Evolutionary conservation across 257 asterid genomes (phyloP).

Genomic region (Catharanthus roseus): DNA sequence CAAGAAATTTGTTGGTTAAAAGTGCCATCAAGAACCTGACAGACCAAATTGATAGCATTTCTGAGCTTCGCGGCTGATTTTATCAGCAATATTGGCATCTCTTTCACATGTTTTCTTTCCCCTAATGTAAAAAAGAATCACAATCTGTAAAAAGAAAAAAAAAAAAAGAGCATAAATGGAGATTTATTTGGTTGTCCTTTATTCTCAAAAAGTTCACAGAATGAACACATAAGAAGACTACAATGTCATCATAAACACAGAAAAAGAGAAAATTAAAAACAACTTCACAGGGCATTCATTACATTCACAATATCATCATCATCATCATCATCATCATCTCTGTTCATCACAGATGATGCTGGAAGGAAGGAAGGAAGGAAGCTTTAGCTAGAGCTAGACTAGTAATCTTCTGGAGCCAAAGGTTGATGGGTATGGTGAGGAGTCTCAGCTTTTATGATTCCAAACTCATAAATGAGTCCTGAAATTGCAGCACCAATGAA

Average conservation of each 20-base stretch:
- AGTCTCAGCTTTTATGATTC: slow-evolving; percentile 42
- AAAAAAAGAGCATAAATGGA: too few species aligned
- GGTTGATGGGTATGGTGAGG: slow-evolving; percentile 66
- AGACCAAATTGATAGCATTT: too few species aligned
- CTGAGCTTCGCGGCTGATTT: too few species aligned
- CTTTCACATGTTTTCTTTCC: too few species aligned
- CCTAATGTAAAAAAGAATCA: too few species aligned
- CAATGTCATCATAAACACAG: slow-evolving; percentile 6
- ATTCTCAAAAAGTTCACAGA: neutral
- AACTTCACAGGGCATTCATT: neutral
- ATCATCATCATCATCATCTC: neutral
- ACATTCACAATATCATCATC: too few species aligned
- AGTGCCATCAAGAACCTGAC: too few species aligned
- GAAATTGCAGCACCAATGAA: slow-evolving; percentile 73
- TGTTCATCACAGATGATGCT: neutral
- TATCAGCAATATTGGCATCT: too few species aligned
- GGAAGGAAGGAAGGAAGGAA: too few species aligned
- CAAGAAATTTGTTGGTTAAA: too few species aligned
- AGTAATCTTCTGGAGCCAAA: slow-evolving; percentile 88
- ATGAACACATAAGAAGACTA: neutral
- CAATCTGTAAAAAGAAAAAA: too few species aligned
- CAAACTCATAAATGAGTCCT: slow-evolving; percentile 69
- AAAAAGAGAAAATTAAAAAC: neutral
- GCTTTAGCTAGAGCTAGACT: slow-evolving; percentile 9
- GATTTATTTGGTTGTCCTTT: neutral